Evolutionary conservation across 2,329 filamentous ascomycete species (phyloP).

Genomic region (Fusarium newnesense): DNA sequence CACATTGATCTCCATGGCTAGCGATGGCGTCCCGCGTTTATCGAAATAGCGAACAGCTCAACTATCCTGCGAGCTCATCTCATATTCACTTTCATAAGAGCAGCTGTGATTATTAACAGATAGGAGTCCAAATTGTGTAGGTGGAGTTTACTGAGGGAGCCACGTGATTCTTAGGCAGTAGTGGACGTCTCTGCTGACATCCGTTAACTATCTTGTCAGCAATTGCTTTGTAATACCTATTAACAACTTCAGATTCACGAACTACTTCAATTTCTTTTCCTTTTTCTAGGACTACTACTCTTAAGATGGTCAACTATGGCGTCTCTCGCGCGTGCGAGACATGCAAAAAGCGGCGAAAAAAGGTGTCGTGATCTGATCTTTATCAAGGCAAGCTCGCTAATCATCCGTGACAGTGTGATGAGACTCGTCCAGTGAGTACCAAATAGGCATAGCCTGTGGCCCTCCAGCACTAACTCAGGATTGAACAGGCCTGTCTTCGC

Average conservation of each 20-base stretch:
- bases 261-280: fast-evolving
- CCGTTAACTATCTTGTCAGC: background rate
- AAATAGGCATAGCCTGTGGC: background rate
- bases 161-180: background rate
- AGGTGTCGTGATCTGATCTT: background rate
- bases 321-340: constrained; percentile 6
- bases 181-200: background rate
- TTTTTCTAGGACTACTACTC: background rate
- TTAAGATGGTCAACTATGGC: constrained; percentile 8
- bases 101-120: background rate
- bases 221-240: background rate
- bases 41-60: background rate
- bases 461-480: background rate
- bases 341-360: constrained; percentile 19
- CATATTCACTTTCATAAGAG: background rate
- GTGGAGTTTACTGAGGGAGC: background rate
- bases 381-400: background rate
- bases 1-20: background rate
- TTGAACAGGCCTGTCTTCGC: background rate
- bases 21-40: background rate
- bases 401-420: background rate
- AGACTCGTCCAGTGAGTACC: constrained; percentile 20
- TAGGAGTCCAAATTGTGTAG: background rate
- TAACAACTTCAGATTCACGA: background rate
- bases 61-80: background rate